A percentile compares a stretch with the other conserved stretches of the same genome.
Evolutionary conservation across 179 eudicot genomes (phyloP).

Genomic region (Spergularia azorica): DNA sequence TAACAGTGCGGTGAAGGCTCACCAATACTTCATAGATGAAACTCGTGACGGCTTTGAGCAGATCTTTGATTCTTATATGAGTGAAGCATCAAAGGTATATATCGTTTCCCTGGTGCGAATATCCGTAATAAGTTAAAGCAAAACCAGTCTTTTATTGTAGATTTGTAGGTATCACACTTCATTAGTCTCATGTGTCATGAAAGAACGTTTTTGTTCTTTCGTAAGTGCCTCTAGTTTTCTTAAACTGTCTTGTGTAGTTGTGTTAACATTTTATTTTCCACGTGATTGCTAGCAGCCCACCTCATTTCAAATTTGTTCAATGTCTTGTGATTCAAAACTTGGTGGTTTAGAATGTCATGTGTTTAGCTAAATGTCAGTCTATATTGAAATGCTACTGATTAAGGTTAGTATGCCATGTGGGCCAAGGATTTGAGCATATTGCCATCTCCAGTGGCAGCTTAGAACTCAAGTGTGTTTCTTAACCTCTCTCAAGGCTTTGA

Average conservation of each 20-base stretch:
- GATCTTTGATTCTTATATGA: conserved; percentile 84
- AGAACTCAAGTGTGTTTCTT: neutral
- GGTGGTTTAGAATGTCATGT: neutral
- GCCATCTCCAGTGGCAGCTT: neutral
- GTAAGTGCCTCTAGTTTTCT: neutral
- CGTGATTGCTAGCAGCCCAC: neutral
- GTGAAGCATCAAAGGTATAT: conserved; percentile 92
- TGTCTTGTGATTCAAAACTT: neutral
- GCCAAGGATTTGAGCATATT: neutral
- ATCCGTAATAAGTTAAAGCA: neutral
- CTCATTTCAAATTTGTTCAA: too few species aligned
- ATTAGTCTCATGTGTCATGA: neutral
- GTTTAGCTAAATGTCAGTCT: neutral
- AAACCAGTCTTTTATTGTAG: too few species aligned
- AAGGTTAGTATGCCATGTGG: neutral
- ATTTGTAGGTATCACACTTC: neutral
- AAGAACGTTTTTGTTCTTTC: neutral
- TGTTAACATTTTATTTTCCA: neutral
- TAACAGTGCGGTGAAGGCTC: conserved; percentile 94
- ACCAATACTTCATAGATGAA: conserved; percentile 89
- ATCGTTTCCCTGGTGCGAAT: conserved; percentile 1
- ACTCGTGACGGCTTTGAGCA: conserved; percentile 90
- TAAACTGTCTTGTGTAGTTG: neutral
- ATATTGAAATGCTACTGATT: neutral
- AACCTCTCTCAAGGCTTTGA: neutral